Evolutionary conservation across 1,284 basidiomycete species (phyloP).

Genomic region (Sparassis latifolia): DNA sequence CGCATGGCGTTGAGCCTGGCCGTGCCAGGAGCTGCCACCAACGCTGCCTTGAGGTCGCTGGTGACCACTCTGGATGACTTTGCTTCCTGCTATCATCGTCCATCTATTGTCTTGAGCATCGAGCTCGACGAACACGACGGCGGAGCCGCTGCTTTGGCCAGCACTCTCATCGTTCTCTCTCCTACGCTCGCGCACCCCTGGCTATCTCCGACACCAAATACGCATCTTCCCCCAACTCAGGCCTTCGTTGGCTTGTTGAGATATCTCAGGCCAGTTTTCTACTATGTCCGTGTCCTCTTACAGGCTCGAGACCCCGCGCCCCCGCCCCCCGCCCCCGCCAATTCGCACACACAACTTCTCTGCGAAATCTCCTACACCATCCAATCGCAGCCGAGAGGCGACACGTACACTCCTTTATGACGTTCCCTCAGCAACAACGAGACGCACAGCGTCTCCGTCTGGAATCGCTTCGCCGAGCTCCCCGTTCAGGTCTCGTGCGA

Average conservation of each 20-base stretch:
- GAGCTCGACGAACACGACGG: too few relatives aligned
- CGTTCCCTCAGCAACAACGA: constrained; percentile 54
- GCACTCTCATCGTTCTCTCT: background rate
- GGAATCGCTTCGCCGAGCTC: constrained; percentile 50
- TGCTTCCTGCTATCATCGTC: background rate
- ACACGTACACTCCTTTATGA: constrained; percentile 65
- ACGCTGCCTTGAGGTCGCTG: background rate
- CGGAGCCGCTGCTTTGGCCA: background rate
- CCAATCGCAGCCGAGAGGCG: constrained; percentile 26
- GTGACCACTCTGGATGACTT: background rate
- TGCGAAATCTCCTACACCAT: constrained; percentile 37
- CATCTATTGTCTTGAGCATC: background rate
- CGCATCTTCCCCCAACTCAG: constrained; percentile 4
- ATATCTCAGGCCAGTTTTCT: background rate
- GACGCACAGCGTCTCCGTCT: constrained; percentile 45
- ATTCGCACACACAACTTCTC: constrained; percentile 45
- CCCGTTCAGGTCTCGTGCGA: constrained; percentile 46
- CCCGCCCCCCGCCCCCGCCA: constrained; percentile 58
- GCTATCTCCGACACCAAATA: constrained; percentile 11
- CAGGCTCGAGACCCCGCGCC: constrained; percentile 55
- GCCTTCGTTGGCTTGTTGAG: constrained; percentile 10
- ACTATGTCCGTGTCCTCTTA: constrained; percentile 56
- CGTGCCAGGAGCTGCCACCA: background rate
- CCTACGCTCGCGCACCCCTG: background rate
- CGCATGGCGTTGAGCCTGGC: constrained; percentile 6